phyloP scores from a whole-genome alignment of 2,329 filamentous ascomycete genomes.

The Bipolaris sorokiniana region DNA sequence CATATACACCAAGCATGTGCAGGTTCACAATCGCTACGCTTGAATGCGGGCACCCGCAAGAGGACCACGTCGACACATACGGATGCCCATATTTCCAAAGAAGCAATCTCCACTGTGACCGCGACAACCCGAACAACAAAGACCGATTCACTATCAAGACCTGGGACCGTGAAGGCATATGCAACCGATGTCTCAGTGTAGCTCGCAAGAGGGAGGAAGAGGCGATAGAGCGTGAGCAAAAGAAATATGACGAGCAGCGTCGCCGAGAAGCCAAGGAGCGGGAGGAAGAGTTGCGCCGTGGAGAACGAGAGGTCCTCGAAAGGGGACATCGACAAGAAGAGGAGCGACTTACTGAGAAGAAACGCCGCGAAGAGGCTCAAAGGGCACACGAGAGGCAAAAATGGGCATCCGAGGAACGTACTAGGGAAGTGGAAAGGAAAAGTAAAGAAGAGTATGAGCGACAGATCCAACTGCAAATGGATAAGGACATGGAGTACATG shows the following conservation, averaged over 20 bases:
- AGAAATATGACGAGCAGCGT: conserved; percentile 14
- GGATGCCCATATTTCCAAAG: conserved; percentile 23
- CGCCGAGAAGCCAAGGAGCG: conserved; percentile 14
- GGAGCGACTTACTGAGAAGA: conserved; percentile 6
- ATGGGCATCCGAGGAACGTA: conserved; percentile 2
- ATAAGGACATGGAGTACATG: conserved; percentile 16
- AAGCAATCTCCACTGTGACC: conserved; percentile 23
- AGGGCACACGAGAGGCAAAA: conserved; percentile 2
- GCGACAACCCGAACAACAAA: conserved; percentile 23
- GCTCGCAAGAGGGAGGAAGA: conserved; percentile 18
- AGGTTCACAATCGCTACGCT: conserved; percentile 26
- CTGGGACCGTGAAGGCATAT: conserved; percentile 22
- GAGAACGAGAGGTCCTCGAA: conserved; percentile 11
- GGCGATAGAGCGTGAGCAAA: conserved; percentile 17
- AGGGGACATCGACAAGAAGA: conserved; percentile 8
- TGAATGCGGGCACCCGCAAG: conserved; percentile 28
- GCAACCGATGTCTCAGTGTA: conserved; percentile 21
- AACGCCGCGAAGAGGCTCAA: conserved; percentile 1
- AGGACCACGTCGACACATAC: conserved; percentile 27
- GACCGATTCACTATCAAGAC: conserved; percentile 20
- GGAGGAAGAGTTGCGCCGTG: conserved; percentile 15
- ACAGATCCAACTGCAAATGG: conserved; percentile 8
- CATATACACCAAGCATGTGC: conserved; percentile 24
- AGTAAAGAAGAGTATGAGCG: conserved; percentile 13
- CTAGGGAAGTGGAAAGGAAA: conserved; percentile 3